phyloP scores from a whole-genome alignment of 352 stramenopile species.

The Globisporangium solare region DNA sequence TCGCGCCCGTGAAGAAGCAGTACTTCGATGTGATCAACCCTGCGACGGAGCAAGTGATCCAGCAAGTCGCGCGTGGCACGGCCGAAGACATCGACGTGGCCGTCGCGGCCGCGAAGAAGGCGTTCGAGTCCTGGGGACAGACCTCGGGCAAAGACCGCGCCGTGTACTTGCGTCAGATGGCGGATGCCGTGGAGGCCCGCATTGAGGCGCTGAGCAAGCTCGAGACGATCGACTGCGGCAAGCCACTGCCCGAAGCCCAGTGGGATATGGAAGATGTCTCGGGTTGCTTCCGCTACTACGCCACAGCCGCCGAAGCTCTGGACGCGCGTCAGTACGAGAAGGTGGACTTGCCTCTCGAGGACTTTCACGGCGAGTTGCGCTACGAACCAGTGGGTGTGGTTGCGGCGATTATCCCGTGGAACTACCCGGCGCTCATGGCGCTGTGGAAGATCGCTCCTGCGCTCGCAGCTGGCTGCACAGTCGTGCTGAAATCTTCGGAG shows the following conservation, averaged over 20 bases:
- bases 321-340: conserved; percentile 48
- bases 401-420: conserved; percentile 63
- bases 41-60: conserved; percentile 43
- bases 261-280: conserved; percentile 73
- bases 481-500: conserved; percentile 93
- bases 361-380: conserved; percentile 41
- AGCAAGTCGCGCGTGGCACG: conserved; percentile 39
- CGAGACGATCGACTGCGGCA: conserved; percentile 69
- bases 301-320: conserved; percentile 37
- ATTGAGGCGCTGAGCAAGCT: conserved; percentile 38
- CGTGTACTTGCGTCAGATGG: conserved; percentile 46
- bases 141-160: conserved; percentile 45
- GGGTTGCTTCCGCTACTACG: conserved; percentile 62
- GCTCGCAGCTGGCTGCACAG: conserved; percentile 91
- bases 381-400: conserved; percentile 72
- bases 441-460: conserved; percentile 82
- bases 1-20: conserved; percentile 29
- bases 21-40: conserved; percentile 64
- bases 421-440: conserved; percentile 61
- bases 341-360: conserved; percentile 36
- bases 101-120: conserved; percentile 37
- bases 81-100: conserved; percentile 42
- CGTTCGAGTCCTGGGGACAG: conserved; percentile 41
- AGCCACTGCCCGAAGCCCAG: conserved; percentile 49
- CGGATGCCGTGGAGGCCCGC: conserved; percentile 29